A percentile compares a stretch with the other conserved stretches of the same genome.
Evolutionary conservation across 495 filamentous ascomycete species (phyloP).

Genomic region (Daldinia childiae): DNA sequence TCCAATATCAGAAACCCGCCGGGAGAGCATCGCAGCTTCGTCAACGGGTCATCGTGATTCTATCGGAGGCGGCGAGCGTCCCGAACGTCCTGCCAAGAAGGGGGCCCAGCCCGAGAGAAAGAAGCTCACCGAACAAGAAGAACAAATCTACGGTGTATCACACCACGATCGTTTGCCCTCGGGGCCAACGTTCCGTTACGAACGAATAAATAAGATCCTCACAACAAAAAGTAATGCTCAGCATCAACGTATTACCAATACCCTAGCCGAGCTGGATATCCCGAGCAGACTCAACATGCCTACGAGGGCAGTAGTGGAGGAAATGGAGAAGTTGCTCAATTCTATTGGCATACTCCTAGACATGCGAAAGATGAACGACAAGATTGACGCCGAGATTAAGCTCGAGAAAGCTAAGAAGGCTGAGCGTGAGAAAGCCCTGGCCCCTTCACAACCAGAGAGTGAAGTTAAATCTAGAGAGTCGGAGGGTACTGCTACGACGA

Average conservation of each 20-base stretch:
- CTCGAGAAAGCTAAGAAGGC: conserved; percentile 72
- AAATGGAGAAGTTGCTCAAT: conserved; percentile 81
- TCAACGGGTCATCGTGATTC: conserved; percentile 57
- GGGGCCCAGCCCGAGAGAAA: conserved; percentile 64
- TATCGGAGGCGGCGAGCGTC: conserved; percentile 54
- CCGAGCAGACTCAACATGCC: conserved; percentile 84
- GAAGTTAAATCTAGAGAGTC: conserved; percentile 28
- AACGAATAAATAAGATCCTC: conserved; percentile 82
- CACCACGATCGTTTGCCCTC: conserved; percentile 86
- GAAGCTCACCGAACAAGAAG: conserved; percentile 77
- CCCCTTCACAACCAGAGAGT: conserved; percentile 25
- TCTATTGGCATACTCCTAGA: conserved; percentile 82
- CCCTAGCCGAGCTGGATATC: conserved; percentile 81
- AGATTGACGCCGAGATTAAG: conserved; percentile 83
- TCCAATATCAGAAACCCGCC: conserved; percentile 52
- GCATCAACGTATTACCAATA: conserved; percentile 79
- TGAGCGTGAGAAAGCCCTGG: conserved; percentile 62
- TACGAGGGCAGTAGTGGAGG: conserved; percentile 78
- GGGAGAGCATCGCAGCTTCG: conserved; percentile 62
- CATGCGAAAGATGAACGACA: conserved; percentile 82
- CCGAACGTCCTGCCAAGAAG: conserved; percentile 61
- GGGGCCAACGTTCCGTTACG: conserved; percentile 79
- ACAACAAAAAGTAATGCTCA: conserved; percentile 85
- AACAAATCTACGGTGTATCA: conserved; percentile 80
- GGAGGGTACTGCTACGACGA: neutral